phyloP scores from a whole-genome alignment of 495 filamentous ascomycete genomes.

The Hyaloscypha finlandica region DNA sequence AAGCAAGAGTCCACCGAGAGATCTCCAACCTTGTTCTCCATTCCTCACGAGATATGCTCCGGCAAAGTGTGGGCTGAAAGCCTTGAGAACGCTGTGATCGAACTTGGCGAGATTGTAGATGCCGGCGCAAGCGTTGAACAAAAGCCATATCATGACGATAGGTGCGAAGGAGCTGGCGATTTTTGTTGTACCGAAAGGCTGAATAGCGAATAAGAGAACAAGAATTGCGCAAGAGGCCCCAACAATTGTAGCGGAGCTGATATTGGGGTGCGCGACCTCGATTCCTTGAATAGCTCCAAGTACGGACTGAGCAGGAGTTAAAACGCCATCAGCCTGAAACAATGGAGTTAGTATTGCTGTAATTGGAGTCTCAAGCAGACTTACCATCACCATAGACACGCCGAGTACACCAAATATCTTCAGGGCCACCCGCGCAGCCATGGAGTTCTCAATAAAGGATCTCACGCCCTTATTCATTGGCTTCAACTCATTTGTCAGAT shows the following conservation, averaged over 20 bases:
- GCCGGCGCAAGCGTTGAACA: constrained; percentile 65
- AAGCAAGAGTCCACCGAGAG: constrained; percentile 68
- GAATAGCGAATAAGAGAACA: constrained; percentile 65
- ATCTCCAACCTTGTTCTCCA: constrained; percentile 62
- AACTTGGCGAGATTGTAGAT: constrained; percentile 70
- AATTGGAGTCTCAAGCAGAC: constrained; percentile 25
- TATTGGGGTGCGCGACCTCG: constrained; percentile 47
- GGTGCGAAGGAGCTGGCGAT: constrained; percentile 68
- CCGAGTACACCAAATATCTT: constrained; percentile 71
- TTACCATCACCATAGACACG: constrained; percentile 66
- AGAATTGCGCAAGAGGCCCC: constrained; percentile 70
- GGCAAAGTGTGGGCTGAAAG: constrained; percentile 68
- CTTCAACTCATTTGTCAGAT: constrained; percentile 55
- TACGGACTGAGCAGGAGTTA: constrained; percentile 71
- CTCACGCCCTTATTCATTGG: constrained; percentile 54
- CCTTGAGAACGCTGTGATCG: constrained; percentile 66
- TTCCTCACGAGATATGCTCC: constrained; percentile 63
- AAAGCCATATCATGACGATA: constrained; percentile 73
- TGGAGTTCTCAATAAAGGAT: constrained; percentile 57
- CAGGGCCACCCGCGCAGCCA: constrained; percentile 50
- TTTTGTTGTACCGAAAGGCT: constrained; percentile 69
- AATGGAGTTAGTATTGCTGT: constrained; percentile 2
- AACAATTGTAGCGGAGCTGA: constrained; percentile 56
- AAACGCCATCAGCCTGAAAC: constrained; percentile 55
- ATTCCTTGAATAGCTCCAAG: constrained; percentile 73